Conservation (phyloP, 108 stramenopile genomes). For the Stephanodiscus triporus region DNA sequence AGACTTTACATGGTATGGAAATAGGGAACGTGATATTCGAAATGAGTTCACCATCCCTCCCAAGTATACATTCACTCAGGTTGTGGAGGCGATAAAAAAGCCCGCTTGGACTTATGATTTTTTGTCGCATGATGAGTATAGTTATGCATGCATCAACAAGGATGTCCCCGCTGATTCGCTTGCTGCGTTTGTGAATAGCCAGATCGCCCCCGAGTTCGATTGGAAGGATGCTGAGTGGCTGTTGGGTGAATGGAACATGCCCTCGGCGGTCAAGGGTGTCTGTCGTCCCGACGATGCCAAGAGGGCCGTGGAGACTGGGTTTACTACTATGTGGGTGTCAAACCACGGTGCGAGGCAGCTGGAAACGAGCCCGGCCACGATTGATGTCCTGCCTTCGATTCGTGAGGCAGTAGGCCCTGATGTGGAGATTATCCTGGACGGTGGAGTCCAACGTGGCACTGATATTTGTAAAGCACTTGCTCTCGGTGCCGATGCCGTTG, state of each 20-base stretch:
- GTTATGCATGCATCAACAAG: conserved; percentile 88
- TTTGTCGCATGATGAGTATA: conserved; percentile 87
- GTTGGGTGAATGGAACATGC: conserved; percentile 88
- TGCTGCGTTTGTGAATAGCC: conserved; percentile 95
- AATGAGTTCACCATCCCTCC: conserved; percentile 97
- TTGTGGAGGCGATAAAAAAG: conserved; percentile 82
- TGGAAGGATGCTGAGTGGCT: conserved; percentile 98
- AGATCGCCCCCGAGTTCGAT: conserved; percentile 91
- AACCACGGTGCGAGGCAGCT: conserved; percentile 98
- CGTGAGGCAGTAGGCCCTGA: conserved; percentile 92
- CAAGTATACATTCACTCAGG: conserved; percentile 82
- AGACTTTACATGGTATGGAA: conserved; percentile 97
- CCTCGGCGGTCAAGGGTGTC: conserved; percentile 96
- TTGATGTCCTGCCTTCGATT: conserved; percentile 94
- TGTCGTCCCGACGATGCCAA: conserved; percentile 95
- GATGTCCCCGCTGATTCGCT: conserved; percentile 92
- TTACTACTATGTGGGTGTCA: conserved; percentile 96
- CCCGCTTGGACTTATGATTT: conserved; percentile 94
- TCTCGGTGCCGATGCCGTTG: conserved; percentile 93
- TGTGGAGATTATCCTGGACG: conserved; percentile 96
- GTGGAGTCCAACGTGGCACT: conserved; percentile 97
- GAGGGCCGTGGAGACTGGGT: conserved; percentile 89
- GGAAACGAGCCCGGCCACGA: conserved; percentile 94
- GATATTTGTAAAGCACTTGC: conserved; percentile 97
- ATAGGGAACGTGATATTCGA: conserved; percentile 95